phyloP scores from a whole-genome alignment of 148 eudicot genomes.

The Vaccinium myrtillus region DNA sequence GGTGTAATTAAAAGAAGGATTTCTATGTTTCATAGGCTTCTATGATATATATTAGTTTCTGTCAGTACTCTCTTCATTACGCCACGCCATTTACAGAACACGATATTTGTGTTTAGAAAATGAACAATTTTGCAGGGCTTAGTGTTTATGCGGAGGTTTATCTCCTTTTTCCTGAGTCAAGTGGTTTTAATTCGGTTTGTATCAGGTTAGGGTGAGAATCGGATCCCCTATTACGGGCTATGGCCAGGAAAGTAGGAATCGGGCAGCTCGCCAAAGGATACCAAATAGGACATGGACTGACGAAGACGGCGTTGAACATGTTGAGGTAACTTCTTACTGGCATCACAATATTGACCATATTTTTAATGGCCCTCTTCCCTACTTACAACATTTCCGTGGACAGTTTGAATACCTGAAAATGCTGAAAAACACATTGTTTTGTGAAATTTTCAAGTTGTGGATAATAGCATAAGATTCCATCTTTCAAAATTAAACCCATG shows the following conservation, averaged over 20 bases:
- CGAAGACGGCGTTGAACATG: slow-evolving; percentile 83
- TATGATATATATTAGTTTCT: background rate
- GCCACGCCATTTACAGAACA: background rate
- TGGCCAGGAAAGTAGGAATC: slow-evolving; percentile 85
- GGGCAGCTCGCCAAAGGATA: slow-evolving; percentile 84
- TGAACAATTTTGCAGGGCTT: background rate
- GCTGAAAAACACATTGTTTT: background rate
- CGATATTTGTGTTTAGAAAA: background rate
- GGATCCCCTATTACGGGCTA: slow-evolving; percentile 91
- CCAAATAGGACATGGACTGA: slow-evolving; percentile 74
- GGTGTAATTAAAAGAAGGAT: background rate
- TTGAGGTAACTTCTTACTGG: slow-evolving; percentile 45
- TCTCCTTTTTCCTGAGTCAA: background rate
- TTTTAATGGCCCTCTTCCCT: background rate
- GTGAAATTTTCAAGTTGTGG: background rate
- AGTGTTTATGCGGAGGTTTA: background rate
- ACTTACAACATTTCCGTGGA: background rate
- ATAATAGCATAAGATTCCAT: background rate
- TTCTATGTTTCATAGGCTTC: background rate
- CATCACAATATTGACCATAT: background rate
- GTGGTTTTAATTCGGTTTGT: slow-evolving; percentile 10
- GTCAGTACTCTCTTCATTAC: background rate
- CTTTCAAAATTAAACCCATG: background rate
- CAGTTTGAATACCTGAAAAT: too few relatives aligned
- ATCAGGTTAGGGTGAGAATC: slow-evolving; percentile 74